These are phyloP conservation scores for Ophiocordyceps camponoti-floridani DNA, from an alignment of 2,329 filamentous ascomycete genomes.

Conservation along the genomic window DNA sequence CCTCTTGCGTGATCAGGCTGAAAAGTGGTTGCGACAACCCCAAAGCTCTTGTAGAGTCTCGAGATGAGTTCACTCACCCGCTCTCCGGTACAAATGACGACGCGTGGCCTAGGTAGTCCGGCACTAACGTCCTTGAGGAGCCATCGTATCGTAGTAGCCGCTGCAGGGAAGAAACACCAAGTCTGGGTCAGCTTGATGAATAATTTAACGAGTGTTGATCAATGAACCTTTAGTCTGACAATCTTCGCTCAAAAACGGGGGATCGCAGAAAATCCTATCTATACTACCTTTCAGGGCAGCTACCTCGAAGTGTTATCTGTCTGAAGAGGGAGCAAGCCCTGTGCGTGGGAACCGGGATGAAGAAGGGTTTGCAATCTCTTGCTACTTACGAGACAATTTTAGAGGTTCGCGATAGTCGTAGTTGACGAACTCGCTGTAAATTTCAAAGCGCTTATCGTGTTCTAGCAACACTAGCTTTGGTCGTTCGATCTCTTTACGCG, in stretches of 20 bases:
- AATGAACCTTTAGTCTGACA: slow-evolving; percentile 56
- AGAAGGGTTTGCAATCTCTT: not conserved
- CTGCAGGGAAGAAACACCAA: slow-evolving; percentile 21
- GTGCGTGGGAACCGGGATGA: not conserved
- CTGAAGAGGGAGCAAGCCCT: too few relatives aligned
- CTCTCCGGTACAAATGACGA: slow-evolving; percentile 64
- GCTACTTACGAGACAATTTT: slow-evolving; percentile 36
- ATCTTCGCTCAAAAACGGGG: slow-evolving; percentile 63
- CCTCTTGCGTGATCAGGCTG: slow-evolving; percentile 52
- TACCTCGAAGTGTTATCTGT: slow-evolving; percentile 6
- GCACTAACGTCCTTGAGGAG: slow-evolving; percentile 28
- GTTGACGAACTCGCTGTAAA: slow-evolving; percentile 56
- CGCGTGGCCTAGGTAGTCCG: slow-evolving; percentile 9
- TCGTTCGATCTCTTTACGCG: slow-evolving; percentile 7
- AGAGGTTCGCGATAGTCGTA: slow-evolving; percentile 60
- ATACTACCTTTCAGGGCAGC: slow-evolving; percentile 41
- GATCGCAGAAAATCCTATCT: slow-evolving; percentile 57
- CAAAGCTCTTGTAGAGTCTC: slow-evolving; percentile 49
- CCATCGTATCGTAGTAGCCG: slow-evolving; percentile 59
- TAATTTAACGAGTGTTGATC: not conserved
- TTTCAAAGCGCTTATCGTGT: slow-evolving; percentile 53
- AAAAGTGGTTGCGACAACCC: slow-evolving; percentile 47
- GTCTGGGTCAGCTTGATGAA: not conserved
- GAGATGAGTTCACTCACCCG: slow-evolving; percentile 47
- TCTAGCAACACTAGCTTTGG: slow-evolving; percentile 53